Conservation (phyloP, 805 yeast species). For the Sungouiozyma ichnusensis region DNA sequence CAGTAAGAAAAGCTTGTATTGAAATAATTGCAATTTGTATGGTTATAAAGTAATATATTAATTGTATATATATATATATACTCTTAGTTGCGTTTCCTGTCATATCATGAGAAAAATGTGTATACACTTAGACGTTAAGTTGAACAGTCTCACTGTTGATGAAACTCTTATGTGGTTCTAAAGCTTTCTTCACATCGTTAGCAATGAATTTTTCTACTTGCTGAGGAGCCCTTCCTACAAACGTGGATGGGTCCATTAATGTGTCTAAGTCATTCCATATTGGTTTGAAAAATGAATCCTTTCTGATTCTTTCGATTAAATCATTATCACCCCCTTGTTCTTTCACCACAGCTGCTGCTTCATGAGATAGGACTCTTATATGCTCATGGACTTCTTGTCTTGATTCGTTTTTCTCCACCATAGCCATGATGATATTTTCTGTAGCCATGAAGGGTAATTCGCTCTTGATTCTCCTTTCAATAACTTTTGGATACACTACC, state of each 20-base stretch:
- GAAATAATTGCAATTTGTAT: neutral
- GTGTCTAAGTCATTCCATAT: slow-evolving; percentile 74
- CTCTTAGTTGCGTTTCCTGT: neutral
- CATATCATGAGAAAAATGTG: too few species aligned
- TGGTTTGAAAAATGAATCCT: slow-evolving; percentile 75
- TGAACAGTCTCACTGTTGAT: slow-evolving; percentile 62
- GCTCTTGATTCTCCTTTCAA: slow-evolving; percentile 86
- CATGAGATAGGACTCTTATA: slow-evolving; percentile 92
- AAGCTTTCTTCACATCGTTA: slow-evolving; percentile 74
- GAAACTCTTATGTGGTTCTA: slow-evolving; percentile 50
- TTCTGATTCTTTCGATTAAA: slow-evolving; percentile 76
- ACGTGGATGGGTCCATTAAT: slow-evolving; percentile 83
- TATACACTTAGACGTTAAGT: slow-evolving; percentile 60
- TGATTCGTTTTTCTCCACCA: slow-evolving; percentile 96
- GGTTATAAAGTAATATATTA: neutral
- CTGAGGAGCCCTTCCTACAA: slow-evolving; percentile 97
- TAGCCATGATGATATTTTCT: slow-evolving; percentile 97
- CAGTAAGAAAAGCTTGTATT: too few species aligned
- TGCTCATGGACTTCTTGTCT: slow-evolving; percentile 98
- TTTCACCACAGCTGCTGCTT: slow-evolving; percentile 94
- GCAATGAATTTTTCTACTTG: slow-evolving; percentile 90
- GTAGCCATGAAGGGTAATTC: slow-evolving; percentile 99
- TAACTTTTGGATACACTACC: slow-evolving; percentile 97
- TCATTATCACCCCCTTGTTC: slow-evolving; percentile 98
- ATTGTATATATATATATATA: slow-evolving; percentile 1